A percentile compares a stretch with the other conserved stretches of the same genome.
These are phyloP conservation scores for Calocybe gangraenosa DNA, from an alignment of 768 basidiomycete species.

Conservation along the genomic window DNA sequence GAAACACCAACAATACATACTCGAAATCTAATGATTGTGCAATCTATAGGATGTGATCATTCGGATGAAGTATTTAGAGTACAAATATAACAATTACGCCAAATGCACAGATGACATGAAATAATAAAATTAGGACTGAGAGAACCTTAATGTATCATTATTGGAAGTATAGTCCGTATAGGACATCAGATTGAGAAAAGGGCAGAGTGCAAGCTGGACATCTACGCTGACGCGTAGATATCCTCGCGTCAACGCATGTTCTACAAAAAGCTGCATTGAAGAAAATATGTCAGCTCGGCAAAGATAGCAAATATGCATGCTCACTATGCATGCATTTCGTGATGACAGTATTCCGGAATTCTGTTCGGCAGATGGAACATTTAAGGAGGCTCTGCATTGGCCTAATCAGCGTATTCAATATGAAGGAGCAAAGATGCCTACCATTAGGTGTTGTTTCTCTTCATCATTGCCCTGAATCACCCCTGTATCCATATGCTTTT, in stretches of 20 bases:
- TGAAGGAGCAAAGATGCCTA: slow-evolving; percentile 19
- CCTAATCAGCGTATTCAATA: neutral
- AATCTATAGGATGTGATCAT: neutral
- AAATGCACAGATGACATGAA: slow-evolving; percentile 12
- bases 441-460: slow-evolving; percentile 39
- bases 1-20: neutral
- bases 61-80: slow-evolving; percentile 2
- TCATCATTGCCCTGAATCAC: slow-evolving; percentile 3
- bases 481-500: slow-evolving; percentile 4
- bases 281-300: neutral
- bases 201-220: slow-evolving; percentile 84
- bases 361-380: slow-evolving; percentile 82
- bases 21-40: neutral
- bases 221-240: slow-evolving; percentile 87
- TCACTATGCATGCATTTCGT: slow-evolving; percentile 91
- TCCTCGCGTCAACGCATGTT: slow-evolving; percentile 79
- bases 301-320: slow-evolving; percentile 25
- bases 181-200: slow-evolving; percentile 82
- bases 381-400: slow-evolving; percentile 66
- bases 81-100: slow-evolving; percentile 5
- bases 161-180: slow-evolving; percentile 41
- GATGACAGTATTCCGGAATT: slow-evolving; percentile 76
- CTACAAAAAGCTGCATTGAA: slow-evolving; percentile 73
- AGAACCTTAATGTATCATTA: slow-evolving; percentile 18
- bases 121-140: slow-evolving; percentile 15